These are phyloP conservation scores for Citrus hindsii DNA, from an alignment of 345 rosid species.

Conservation along the genomic window DNA sequence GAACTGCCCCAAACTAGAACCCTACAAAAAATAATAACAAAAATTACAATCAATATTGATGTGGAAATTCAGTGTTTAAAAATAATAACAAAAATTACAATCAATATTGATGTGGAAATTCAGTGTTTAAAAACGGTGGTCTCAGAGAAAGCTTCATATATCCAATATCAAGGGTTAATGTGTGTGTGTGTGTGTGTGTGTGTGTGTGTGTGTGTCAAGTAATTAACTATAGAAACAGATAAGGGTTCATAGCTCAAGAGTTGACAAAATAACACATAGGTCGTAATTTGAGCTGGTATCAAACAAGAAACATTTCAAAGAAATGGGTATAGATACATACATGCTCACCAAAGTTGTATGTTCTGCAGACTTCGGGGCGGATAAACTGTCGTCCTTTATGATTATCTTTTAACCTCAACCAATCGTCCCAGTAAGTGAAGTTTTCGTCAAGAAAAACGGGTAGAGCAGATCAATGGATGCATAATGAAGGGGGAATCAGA, in stretches of 20 bases:
- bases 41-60: background rate
- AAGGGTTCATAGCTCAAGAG: background rate
- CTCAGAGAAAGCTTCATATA: background rate
- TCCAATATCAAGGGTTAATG: background rate
- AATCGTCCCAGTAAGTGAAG: conserved; percentile 98
- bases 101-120: too few relatives aligned
- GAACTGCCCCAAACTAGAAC: conserved; percentile 96
- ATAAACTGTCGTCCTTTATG: conserved; percentile 92
- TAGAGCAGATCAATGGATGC: background rate
- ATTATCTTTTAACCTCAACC: conserved; percentile 90
- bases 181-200: too few relatives aligned
- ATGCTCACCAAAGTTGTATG: conserved; percentile 97
- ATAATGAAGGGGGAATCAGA: conserved; percentile 9
- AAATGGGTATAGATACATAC: conserved; percentile 39
- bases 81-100: too few relatives aligned
- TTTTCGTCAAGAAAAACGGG: conserved; percentile 56
- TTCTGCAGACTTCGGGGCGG: conserved; percentile 97
- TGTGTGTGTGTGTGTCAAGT: background rate
- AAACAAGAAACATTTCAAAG: conserved; percentile 13
- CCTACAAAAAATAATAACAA: conserved; percentile 41
- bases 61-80: too few relatives aligned
- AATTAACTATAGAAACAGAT: background rate
- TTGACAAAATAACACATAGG: background rate
- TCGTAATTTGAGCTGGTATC: background rate
- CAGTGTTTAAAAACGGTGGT: background rate